phyloP scores from a whole-genome alignment of 495 filamentous ascomycete genomes.

The Lindgomyces ingoldianus region DNA sequence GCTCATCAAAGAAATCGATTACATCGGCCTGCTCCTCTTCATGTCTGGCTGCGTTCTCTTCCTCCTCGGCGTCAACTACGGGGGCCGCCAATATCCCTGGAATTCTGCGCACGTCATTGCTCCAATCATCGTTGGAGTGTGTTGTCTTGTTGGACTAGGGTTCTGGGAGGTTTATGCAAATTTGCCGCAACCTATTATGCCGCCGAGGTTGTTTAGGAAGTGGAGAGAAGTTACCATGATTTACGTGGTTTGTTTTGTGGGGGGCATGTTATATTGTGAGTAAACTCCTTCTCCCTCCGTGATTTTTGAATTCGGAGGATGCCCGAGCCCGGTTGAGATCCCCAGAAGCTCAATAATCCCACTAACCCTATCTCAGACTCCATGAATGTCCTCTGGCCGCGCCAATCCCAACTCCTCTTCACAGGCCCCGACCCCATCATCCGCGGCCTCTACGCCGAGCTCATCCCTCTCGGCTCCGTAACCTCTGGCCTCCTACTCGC shows the following conservation, averaged over 20 bases:
- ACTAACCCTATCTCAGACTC: constrained; percentile 5
- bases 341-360: neutral
- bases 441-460: constrained; percentile 33
- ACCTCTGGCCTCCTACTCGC: constrained; percentile 14
- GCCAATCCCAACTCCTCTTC: constrained; percentile 35
- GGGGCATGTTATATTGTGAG: constrained; percentile 22
- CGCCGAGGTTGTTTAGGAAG: constrained; percentile 15
- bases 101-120: constrained; percentile 9
- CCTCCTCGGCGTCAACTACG: constrained; percentile 20
- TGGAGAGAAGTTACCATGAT: constrained; percentile 17
- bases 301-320: too few species aligned
- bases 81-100: constrained; percentile 18
- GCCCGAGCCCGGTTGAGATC: too few species aligned
- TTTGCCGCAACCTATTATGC: constrained; percentile 16
- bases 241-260: constrained; percentile 15
- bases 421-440: constrained; percentile 32
- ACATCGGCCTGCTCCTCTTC: constrained; percentile 18
- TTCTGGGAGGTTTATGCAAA: constrained; percentile 21
- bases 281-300: too few species aligned
- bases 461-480: constrained; percentile 32
- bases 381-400: constrained; percentile 36
- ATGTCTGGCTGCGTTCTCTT: constrained; percentile 11
- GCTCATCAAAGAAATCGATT: constrained; percentile 20
- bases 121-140: constrained; percentile 15
- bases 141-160: constrained; percentile 16